These are phyloP conservation scores for Cladophialophora bantiana DNA, from an alignment of 2,329 filamentous ascomycete species.

Conservation along the genomic window DNA sequence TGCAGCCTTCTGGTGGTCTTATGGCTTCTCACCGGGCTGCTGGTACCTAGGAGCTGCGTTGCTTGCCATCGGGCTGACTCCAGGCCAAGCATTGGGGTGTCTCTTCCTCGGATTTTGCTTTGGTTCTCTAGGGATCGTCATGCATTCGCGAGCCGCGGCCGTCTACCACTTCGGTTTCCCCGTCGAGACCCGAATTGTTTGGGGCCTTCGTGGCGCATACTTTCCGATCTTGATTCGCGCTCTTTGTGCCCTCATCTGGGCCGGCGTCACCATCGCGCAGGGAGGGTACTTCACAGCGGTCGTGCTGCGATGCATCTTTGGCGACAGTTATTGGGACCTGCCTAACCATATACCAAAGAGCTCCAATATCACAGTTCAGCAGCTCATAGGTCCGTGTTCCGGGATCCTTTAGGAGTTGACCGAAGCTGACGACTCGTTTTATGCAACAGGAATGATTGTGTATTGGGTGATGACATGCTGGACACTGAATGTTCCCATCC, in stretches of 20 bases:
- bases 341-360: constrained; percentile 45
- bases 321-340: constrained; percentile 44
- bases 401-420: not conserved
- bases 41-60: constrained; percentile 27
- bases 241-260: constrained; percentile 16
- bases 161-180: constrained; percentile 56
- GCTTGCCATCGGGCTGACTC: constrained; percentile 25
- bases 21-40: constrained; percentile 26
- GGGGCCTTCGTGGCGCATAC: constrained; percentile 54
- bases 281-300: constrained; percentile 40
- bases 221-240: constrained; percentile 54
- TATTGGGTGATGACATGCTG: constrained; percentile 27
- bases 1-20: constrained; percentile 30
- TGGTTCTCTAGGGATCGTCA: constrained; percentile 24
- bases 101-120: constrained; percentile 50
- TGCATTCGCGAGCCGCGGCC: constrained; percentile 38
- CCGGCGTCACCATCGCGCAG: constrained; percentile 10
- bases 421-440: constrained; percentile 10
- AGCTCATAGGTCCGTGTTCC: constrained; percentile 44
- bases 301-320: constrained; percentile 46
- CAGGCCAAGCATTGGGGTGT: constrained; percentile 39
- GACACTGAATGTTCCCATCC: constrained; percentile 22
- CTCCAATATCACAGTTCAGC: constrained; percentile 47
- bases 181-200: constrained; percentile 47
- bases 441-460: constrained; percentile 20